A percentile compares a stretch with the other conserved stretches of the same genome.
These are phyloP conservation scores for Alternaria sp. DNA, from an alignment of 2,329 filamentous ascomycete genomes.

Conservation along the genomic window DNA sequence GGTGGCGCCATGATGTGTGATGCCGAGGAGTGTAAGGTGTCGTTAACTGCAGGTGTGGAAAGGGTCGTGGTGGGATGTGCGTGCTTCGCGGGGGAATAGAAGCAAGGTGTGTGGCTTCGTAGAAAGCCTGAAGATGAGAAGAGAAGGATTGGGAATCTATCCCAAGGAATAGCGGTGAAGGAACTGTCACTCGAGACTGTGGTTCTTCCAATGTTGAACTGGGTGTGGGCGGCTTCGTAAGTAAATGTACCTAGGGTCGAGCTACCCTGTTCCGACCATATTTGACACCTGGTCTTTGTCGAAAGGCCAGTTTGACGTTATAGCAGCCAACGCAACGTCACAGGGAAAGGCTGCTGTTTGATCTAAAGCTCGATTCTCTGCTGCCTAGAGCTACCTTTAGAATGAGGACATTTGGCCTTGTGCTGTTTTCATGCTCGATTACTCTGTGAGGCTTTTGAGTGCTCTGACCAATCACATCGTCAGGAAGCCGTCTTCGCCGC, in stretches of 20 bases:
- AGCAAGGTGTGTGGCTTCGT: slow-evolving; percentile 18
- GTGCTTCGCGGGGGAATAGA: slow-evolving; percentile 27
- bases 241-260: slow-evolving; percentile 29
- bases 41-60: slow-evolving; percentile 11
- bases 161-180: slow-evolving; percentile 26
- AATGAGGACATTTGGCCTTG: slow-evolving; percentile 17
- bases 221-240: slow-evolving; percentile 27
- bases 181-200: slow-evolving; percentile 23
- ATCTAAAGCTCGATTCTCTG: slow-evolving; percentile 21
- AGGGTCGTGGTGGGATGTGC: slow-evolving; percentile 36
- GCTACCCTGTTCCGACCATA: slow-evolving; percentile 34
- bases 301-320: slow-evolving; percentile 47
- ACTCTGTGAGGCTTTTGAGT: slow-evolving; percentile 2
- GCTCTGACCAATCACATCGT: slow-evolving; percentile 22
- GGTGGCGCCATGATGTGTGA: slow-evolving; percentile 57
- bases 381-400: slow-evolving; percentile 20
- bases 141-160: slow-evolving; percentile 40
- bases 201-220: slow-evolving; percentile 29
- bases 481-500: slow-evolving; percentile 27
- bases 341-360: slow-evolving; percentile 22
- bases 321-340: slow-evolving; percentile 26
- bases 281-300: slow-evolving; percentile 44
- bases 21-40: slow-evolving; percentile 22
- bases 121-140: slow-evolving; percentile 21
- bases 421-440: slow-evolving; percentile 1